Base-by-base conservation (phyloP, 352 stramenopile genomes). In the Phytophthora parvispora region DNA sequence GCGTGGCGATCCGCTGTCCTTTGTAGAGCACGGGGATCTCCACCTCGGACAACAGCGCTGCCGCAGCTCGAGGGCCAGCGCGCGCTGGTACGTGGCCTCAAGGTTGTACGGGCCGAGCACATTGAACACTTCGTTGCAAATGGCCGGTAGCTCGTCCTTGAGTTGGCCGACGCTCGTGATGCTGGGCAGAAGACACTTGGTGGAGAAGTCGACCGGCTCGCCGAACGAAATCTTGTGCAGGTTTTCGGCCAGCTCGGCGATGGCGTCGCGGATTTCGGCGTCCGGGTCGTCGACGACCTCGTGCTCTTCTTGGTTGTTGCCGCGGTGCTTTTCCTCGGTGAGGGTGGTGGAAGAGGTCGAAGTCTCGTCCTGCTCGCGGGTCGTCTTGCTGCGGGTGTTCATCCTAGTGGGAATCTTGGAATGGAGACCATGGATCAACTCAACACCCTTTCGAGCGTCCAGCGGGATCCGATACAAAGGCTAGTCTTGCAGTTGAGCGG, bases 51-150 rank as follows among this genome's bases (percentile, higher is more conserved):
- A 63, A 20, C 1, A 80, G 32, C 69, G 75, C 22, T 56, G 51
- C 38, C 28, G 20, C 1, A 84, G 51, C 18, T 84, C 76, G 7
- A 51, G 25, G 32, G 51, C 60, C 20, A 84, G 34, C 27, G 76
- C 76, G 32, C 59, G 59, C 65, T 84, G 76, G 57, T 81, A 84
- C n/a, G 76, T 75, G 32, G 64, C 64, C 48, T 84, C 76, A 18
- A 76, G 60, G 53, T 84, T 75, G 13, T 70, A 78, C 18, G 66
- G 62, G 0, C 76, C 76, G 13, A 84, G 52, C 4, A 71, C 58
- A 27, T 16, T 2, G 52, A 69, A 84, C 29, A 84, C 73, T 57
- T 75, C 58, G 62, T 79, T 84, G 57, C 61, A 74, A 55, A 81
- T 69, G 6, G n/a, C 58, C 36, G 70, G 52, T 0, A 81, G 51